Evolutionary conservation across 2,329 filamentous ascomycete genomes (phyloP).

Genomic region (Xylariaceae sp.): DNA sequence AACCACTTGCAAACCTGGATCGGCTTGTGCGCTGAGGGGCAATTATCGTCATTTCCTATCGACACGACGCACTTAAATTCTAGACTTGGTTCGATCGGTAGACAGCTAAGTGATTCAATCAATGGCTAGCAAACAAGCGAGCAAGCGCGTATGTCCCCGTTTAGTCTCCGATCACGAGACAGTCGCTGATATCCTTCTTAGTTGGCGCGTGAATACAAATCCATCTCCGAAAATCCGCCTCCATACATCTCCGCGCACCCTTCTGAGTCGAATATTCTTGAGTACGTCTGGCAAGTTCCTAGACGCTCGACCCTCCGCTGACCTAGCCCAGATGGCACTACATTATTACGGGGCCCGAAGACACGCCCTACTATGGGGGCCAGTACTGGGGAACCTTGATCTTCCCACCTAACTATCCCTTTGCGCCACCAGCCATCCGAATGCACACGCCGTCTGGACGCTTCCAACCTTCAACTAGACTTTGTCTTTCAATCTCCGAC

Average conservation of each 20-base stretch:
- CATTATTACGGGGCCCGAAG: conserved; percentile 88
- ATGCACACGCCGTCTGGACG: conserved; percentile 98
- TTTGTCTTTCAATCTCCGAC: conserved; percentile 94
- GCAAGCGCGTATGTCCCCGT: conserved; percentile 59
- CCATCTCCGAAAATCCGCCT: conserved; percentile 68
- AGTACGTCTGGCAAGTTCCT: conserved; percentile 51
- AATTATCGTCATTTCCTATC: neutral
- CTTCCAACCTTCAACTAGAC: conserved; percentile 85
- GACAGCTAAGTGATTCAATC: conserved; percentile 39
- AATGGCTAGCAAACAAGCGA: conserved; percentile 70
- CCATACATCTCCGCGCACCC: conserved; percentile 87
- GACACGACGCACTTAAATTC: conserved; percentile 21
- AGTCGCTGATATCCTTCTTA: conserved; percentile 28
- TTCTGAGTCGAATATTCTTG: conserved; percentile 85
- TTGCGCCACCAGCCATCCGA: conserved; percentile 92
- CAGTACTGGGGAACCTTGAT: conserved; percentile 98
- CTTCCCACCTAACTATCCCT: conserved; percentile 95
- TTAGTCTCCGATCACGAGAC: neutral
- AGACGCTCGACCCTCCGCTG: conserved; percentile 14
- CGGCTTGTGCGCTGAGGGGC: neutral
- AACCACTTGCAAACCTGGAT: neutral
- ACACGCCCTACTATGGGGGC: conserved; percentile 88
- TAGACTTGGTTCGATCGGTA: conserved; percentile 1
- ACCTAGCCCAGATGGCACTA: conserved; percentile 71
- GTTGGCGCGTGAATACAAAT: conserved; percentile 61